These are phyloP conservation scores for Lenzites betulinus DNA, from an alignment of 768 basidiomycete genomes.

Conservation along the genomic window DNA sequence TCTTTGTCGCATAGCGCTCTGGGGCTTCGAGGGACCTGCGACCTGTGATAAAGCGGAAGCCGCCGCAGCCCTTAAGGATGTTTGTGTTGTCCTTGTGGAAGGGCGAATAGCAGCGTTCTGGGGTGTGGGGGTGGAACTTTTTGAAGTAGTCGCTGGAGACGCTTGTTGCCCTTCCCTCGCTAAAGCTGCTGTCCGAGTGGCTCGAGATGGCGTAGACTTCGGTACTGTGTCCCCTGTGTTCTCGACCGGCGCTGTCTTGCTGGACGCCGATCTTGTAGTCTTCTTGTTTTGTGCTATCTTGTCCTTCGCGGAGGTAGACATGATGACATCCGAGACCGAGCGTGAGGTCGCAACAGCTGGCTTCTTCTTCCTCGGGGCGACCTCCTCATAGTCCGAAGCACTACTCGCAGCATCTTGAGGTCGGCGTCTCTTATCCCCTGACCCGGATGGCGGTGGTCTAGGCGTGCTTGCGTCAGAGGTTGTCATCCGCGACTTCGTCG, in stretches of 20 bases:
- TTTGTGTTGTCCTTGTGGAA: slow-evolving; percentile 6
- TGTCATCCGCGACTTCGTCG: not conserved
- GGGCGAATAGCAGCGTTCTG: not conserved
- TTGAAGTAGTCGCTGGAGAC: not conserved
- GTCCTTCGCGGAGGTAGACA: not conserved
- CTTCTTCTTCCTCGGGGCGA: slow-evolving; percentile 3
- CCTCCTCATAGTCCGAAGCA: slow-evolving; percentile 6
- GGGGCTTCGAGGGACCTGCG: not conserved
- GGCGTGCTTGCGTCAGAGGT: not conserved
- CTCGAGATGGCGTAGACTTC: not conserved
- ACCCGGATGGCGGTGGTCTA: not conserved
- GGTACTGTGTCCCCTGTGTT: not conserved
- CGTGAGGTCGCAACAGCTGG: not conserved
- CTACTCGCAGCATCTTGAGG: not conserved
- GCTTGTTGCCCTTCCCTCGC: not conserved
- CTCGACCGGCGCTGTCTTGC: not conserved
- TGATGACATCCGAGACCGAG: too few relatives aligned
- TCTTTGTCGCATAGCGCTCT: not conserved
- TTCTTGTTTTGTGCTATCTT: not conserved
- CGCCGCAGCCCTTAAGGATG: slow-evolving; percentile 5
- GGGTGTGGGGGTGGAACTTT: not conserved
- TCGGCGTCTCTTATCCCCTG: slow-evolving; percentile 15
- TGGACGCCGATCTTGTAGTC: not conserved
- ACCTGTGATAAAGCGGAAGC: not conserved
- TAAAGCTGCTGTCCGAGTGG: not conserved